Percentiles rank a stretch among this genome's conserved stretches.
Evolutionary conservation across 2,329 filamentous ascomycete genomes (phyloP).

Genomic region (Talaromyces sp.): DNA sequence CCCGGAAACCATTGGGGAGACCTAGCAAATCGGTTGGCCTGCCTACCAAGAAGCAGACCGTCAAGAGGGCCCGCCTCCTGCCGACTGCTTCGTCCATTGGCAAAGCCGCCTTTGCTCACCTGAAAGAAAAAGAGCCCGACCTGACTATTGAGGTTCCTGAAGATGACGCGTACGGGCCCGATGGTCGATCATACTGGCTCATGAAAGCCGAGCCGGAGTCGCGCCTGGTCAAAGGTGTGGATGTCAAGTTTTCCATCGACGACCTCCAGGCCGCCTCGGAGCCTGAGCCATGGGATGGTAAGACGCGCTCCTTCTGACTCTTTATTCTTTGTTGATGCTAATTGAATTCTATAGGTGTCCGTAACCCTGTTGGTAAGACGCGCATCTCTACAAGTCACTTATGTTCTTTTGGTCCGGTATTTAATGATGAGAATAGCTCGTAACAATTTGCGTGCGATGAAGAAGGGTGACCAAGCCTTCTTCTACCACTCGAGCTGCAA

Average conservation of each 20-base stretch:
- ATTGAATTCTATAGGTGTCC: slow-evolving; percentile 34
- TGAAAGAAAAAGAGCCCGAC: slow-evolving; percentile 14
- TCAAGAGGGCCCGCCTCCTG: neutral
- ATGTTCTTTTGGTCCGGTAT: neutral
- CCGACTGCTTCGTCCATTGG: neutral
- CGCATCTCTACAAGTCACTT: neutral
- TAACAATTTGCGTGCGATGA: slow-evolving; percentile 90
- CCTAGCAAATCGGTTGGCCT: slow-evolving; percentile 14
- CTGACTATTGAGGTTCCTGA: slow-evolving; percentile 10
- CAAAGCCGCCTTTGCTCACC: slow-evolving; percentile 3
- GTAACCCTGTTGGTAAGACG: slow-evolving; percentile 35
- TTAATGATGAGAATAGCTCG: slow-evolving; percentile 48
- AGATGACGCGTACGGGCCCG: slow-evolving; percentile 15
- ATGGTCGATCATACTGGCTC: slow-evolving; percentile 60
- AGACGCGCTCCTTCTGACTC: slow-evolving; percentile 23
- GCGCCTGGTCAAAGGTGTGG: slow-evolving; percentile 75
- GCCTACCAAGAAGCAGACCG: slow-evolving; percentile 13
- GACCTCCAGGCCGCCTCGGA: slow-evolving; percentile 66
- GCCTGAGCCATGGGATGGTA: slow-evolving; percentile 90
- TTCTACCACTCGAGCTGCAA: slow-evolving; percentile 97
- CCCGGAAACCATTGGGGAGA: slow-evolving; percentile 11
- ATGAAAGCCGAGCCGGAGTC: slow-evolving; percentile 87
- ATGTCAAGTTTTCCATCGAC: slow-evolving; percentile 92
- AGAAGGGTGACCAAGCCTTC: slow-evolving; percentile 83
- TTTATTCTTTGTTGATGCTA: slow-evolving; percentile 10